These are phyloP conservation scores for Xylaria sp. DNA, from an alignment of 2,329 filamentous ascomycete genomes.

Conservation along the genomic window DNA sequence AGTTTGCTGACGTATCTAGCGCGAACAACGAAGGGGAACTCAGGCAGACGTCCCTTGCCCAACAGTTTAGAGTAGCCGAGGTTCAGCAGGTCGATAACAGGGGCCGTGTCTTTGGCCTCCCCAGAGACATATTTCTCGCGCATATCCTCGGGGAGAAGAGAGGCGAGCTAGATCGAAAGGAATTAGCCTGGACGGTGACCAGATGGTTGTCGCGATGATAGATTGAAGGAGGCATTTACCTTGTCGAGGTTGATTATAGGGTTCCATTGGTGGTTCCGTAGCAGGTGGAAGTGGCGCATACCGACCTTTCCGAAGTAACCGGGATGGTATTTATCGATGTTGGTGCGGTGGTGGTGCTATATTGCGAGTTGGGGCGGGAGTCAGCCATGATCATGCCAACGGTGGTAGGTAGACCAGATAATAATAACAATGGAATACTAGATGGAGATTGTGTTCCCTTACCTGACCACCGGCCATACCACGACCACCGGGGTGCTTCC, in stretches of 20 bases:
- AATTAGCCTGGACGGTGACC: conserved; percentile 18
- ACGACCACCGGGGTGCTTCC: conserved; percentile 88
- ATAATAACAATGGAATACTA: conserved; percentile 1
- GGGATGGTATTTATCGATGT: conserved; percentile 85
- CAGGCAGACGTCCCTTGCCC: conserved; percentile 95
- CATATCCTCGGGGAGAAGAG: conserved; percentile 91
- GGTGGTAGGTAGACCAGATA: not conserved
- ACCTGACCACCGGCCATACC: conserved; percentile 70
- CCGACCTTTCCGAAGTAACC: conserved; percentile 99
- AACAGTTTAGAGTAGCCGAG: conserved; percentile 99
- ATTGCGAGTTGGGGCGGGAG: conserved; percentile 67
- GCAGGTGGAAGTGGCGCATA: conserved; percentile 97
- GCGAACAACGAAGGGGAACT: conserved; percentile 93
- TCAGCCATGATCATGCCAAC: conserved; percentile 67
- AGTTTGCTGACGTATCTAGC: conserved; percentile 96
- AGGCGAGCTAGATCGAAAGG: conserved; percentile 76
- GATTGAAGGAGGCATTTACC: conserved; percentile 60
- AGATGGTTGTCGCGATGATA: not conserved
- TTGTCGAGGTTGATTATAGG: conserved; percentile 99
- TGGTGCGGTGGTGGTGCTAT: conserved; percentile 95
- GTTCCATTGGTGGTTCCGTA: conserved; percentile 97
- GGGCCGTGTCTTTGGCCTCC: conserved; percentile 87
- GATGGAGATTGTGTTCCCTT: conserved; percentile 17
- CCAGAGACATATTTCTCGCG: conserved; percentile 90
- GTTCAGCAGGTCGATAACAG: conserved; percentile 96